These are phyloP conservation scores for Alternaria gansuensis DNA, from an alignment of 2,329 filamentous ascomycete species.

Conservation along the genomic window DNA sequence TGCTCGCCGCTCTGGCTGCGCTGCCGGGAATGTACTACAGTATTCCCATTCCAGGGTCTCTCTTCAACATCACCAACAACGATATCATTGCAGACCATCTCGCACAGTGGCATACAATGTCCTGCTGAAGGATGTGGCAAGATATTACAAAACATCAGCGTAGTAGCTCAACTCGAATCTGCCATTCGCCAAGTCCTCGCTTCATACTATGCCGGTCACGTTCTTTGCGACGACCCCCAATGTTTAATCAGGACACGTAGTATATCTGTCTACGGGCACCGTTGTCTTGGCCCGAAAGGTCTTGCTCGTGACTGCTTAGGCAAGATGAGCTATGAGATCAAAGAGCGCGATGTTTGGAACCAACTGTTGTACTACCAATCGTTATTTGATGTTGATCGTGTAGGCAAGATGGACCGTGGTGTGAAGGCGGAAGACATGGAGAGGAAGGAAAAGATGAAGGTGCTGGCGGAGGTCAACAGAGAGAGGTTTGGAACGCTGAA, in stretches of 20 bases:
- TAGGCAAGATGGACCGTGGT: constrained; percentile 59
- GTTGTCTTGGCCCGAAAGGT: constrained; percentile 87
- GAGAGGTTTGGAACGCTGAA: constrained; percentile 78
- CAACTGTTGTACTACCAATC: constrained; percentile 87
- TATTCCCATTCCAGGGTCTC: constrained; percentile 80
- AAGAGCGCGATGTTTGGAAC: constrained; percentile 92
- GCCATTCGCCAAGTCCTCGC: constrained; percentile 81
- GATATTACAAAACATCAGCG: constrained; percentile 72
- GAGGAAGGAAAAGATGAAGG: constrained; percentile 63
- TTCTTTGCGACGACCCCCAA: constrained; percentile 86
- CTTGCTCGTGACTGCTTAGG: constrained; percentile 85
- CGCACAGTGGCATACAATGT: constrained; percentile 79
- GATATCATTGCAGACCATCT: constrained; percentile 56
- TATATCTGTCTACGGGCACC: constrained; percentile 89
- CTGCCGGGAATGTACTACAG: constrained; percentile 80
- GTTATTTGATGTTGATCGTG: constrained; percentile 90
- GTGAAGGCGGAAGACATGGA: constrained; percentile 64
- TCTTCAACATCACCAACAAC: constrained; percentile 34
- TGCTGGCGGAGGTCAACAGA: constrained; percentile 85
- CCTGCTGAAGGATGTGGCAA: constrained; percentile 68
- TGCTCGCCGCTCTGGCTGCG: constrained; percentile 78
- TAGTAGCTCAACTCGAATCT: constrained; percentile 87
- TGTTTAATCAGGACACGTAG: constrained; percentile 89
- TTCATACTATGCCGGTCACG: constrained; percentile 90
- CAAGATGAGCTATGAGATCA: constrained; percentile 86